phyloP scores from a whole-genome alignment of 169 alveolate genomes.

The Eimeria maxima region DNA sequence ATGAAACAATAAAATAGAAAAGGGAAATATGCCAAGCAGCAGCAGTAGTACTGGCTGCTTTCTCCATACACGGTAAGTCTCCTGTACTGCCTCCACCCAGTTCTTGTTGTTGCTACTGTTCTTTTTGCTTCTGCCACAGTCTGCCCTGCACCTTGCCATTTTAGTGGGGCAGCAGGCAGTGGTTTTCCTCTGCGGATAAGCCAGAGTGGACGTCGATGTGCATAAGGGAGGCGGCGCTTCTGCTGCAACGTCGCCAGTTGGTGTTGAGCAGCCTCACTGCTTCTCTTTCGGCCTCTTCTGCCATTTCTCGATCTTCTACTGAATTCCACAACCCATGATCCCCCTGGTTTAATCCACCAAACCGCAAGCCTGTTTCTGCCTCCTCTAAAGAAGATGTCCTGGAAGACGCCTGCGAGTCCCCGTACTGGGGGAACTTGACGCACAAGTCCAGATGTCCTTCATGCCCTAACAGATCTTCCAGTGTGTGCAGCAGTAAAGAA shows the following conservation, averaged over 20 bases:
- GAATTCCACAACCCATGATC: neutral
- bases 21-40: neutral
- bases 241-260: conserved; percentile 46
- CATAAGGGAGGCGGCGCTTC: conserved; percentile 1
- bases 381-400: neutral
- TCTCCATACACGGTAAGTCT: neutral
- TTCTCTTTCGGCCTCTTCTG: neutral
- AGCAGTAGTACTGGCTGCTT: neutral
- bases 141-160: neutral
- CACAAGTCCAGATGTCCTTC: conserved; percentile 33
- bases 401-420: neutral
- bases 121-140: neutral
- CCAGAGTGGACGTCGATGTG: conserved; percentile 50
- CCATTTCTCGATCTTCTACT: neutral
- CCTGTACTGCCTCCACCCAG: neutral
- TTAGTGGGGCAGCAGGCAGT: neutral
- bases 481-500: conserved; percentile 55
- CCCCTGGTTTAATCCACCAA: neutral
- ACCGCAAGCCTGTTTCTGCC: neutral
- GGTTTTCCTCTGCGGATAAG: neutral
- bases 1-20: no score
- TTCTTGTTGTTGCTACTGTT: neutral
- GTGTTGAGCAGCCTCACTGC: conserved; percentile 23
- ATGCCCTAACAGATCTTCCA: conserved; percentile 37
- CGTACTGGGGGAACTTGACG: conserved; percentile 18